These are phyloP conservation scores for Aspergillus ochraceoroseus DNA, from an alignment of 2,329 filamentous ascomycete species.

Conservation along the genomic window DNA sequence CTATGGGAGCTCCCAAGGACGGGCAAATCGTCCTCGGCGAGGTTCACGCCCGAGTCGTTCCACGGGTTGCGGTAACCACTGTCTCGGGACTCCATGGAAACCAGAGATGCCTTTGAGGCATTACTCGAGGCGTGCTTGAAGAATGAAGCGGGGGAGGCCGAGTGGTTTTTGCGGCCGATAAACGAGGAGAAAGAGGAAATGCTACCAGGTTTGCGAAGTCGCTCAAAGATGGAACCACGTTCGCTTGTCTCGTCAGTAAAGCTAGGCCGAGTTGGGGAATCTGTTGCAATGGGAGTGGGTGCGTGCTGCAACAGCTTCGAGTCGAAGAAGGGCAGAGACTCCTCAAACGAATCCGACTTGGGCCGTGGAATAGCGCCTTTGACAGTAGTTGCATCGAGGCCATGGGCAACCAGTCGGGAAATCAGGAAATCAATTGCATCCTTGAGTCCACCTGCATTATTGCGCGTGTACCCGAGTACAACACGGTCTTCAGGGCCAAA, in stretches of 20 bases:
- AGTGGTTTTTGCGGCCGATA: slow-evolving; percentile 91
- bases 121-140: slow-evolving; percentile 89
- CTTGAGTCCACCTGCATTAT: slow-evolving; percentile 90
- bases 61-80: slow-evolving; percentile 95
- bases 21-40: slow-evolving; percentile 73
- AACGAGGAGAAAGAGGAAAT: slow-evolving; percentile 96
- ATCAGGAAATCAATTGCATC: slow-evolving; percentile 95
- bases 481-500: slow-evolving; percentile 51
- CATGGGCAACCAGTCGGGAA: slow-evolving; percentile 75
- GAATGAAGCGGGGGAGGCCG: slow-evolving; percentile 75
- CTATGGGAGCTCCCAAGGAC: slow-evolving; percentile 52
- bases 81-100: slow-evolving; percentile 90
- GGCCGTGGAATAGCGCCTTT: slow-evolving; percentile 96
- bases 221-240: slow-evolving; percentile 79
- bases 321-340: slow-evolving; percentile 93
- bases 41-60: slow-evolving; percentile 96
- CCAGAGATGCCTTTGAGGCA: slow-evolving; percentile 89
- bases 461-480: slow-evolving; percentile 82
- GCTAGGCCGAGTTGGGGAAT: slow-evolving; percentile 80
- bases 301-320: slow-evolving; percentile 94
- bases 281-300: slow-evolving; percentile 70
- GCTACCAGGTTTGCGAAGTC: slow-evolving; percentile 88
- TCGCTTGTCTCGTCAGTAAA: slow-evolving; percentile 80
- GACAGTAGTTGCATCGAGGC: slow-evolving; percentile 80
- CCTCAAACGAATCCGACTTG: slow-evolving; percentile 97